Evolutionary conservation across 148 eudicot genomes (phyloP).

Genomic region (Camellia sinensis): DNA sequence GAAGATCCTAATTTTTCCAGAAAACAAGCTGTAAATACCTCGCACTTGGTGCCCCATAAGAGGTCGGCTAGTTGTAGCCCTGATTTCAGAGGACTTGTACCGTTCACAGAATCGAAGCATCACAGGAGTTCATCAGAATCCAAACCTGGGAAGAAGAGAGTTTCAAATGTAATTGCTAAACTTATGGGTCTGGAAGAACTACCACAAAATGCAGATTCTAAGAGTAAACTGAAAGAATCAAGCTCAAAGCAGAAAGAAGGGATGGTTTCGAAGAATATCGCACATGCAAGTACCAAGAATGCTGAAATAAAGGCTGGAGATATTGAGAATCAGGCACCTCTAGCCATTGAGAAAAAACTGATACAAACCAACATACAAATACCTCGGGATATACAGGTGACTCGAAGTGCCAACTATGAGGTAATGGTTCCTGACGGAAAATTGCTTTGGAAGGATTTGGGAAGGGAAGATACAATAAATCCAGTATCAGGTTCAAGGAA

Average conservation of each 20-base stretch:
- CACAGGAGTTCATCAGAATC: slow-evolving; percentile 27
- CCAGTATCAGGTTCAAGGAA: slow-evolving; percentile 25
- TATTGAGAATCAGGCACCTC: slow-evolving; percentile 13
- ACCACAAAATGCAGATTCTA: slow-evolving; percentile 36
- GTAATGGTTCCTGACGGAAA: slow-evolving; percentile 14
- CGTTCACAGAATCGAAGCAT: slow-evolving; percentile 13
- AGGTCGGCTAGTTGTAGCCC: slow-evolving; percentile 50
- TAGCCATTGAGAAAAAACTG: slow-evolving; percentile 18
- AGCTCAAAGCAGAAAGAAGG: slow-evolving; percentile 30
- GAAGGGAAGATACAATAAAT: slow-evolving; percentile 18
- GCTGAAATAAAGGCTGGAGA: slow-evolving; percentile 20
- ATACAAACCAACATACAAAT: slow-evolving; percentile 25
- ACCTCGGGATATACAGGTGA: slow-evolving; percentile 9
- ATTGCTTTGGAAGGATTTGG: slow-evolving; percentile 28
- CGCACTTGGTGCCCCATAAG: slow-evolving; percentile 27
- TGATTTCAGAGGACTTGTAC: slow-evolving; percentile 26
- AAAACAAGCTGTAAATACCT: slow-evolving; percentile 22
- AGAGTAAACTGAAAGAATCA: slow-evolving; percentile 24
- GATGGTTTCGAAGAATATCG: slow-evolving; percentile 17
- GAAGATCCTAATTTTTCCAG: slow-evolving; percentile 21
- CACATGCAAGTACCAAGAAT: slow-evolving; percentile 22
- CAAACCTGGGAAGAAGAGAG: slow-evolving; percentile 41
- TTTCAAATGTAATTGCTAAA: slow-evolving; percentile 81
- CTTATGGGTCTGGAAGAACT: slow-evolving; percentile 86
- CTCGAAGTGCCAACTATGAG: slow-evolving; percentile 14